These are phyloP conservation scores for Colletotrichum truncatum DNA, from an alignment of 2,329 filamentous ascomycete species.

Conservation along the genomic window DNA sequence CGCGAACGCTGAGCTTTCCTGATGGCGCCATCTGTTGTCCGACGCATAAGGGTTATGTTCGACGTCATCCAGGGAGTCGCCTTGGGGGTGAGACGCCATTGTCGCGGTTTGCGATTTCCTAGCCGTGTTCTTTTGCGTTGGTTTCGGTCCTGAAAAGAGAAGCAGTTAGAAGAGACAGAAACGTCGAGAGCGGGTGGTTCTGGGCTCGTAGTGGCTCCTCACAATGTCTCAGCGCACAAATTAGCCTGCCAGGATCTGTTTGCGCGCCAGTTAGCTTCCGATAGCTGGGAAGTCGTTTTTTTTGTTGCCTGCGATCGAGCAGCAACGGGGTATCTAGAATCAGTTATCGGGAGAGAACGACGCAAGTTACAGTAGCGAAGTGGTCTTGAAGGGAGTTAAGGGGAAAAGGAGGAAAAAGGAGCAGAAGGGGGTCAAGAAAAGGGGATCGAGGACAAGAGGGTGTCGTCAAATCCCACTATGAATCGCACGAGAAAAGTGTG, in stretches of 20 bases:
- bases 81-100: conserved; percentile 35
- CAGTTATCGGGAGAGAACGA: no score
- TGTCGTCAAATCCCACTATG: conserved; percentile 17
- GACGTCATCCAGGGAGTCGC: conserved; percentile 40
- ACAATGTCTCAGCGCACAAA: conserved; percentile 29
- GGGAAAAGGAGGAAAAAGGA: background rate
- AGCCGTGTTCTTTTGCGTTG: conserved; percentile 40
- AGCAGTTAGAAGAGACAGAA: conserved; percentile 4
- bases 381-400: background rate
- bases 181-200: background rate
- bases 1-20: conserved; percentile 67
- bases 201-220: conserved; percentile 18
- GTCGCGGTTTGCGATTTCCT: background rate
- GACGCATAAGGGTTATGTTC: conserved; percentile 65
- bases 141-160: conserved; percentile 8
- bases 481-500: conserved; percentile 27
- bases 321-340: conserved; percentile 16
- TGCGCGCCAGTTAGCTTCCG: conserved; percentile 11
- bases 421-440: background rate
- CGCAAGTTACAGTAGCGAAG: background rate
- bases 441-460: conserved; percentile 7
- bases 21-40: conserved; percentile 68
- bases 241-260: conserved; percentile 11
- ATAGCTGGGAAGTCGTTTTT: background rate
- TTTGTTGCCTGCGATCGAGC: background rate